These are phyloP conservation scores for Dacryopinax primogenitus DNA, from an alignment of 768 basidiomycete species.

Conservation along the genomic window DNA sequence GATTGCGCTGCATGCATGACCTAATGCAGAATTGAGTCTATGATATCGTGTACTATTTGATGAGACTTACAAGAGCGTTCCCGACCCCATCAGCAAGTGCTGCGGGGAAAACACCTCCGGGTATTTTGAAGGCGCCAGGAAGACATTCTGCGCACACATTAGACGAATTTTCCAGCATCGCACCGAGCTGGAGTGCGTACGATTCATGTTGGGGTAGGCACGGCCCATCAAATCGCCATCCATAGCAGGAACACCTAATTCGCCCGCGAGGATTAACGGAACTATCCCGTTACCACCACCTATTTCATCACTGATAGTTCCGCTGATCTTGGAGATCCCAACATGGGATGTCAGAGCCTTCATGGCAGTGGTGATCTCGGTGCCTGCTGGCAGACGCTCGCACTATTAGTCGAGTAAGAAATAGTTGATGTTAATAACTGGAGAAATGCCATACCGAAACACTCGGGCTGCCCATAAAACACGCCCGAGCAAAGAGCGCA, in stretches of 20 bases:
- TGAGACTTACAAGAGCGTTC: slow-evolving; percentile 25
- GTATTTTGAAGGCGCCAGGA: slow-evolving; percentile 2
- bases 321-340: slow-evolving; percentile 18
- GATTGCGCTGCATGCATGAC: slow-evolving; percentile 35
- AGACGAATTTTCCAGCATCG: background rate
- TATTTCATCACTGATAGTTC: slow-evolving; percentile 27
- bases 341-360: slow-evolving; percentile 20
- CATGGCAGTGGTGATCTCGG: slow-evolving; percentile 16
- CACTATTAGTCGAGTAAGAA: background rate
- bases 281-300: slow-evolving; percentile 34
- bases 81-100: slow-evolving; percentile 30
- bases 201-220: slow-evolving; percentile 25
- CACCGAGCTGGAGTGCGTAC: background rate
- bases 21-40: background rate
- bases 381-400: slow-evolving; percentile 14
- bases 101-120: slow-evolving; percentile 23
- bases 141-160: background rate
- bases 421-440: no score
- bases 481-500: slow-evolving; percentile 33
- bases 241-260: slow-evolving; percentile 16
- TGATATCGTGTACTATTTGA: background rate
- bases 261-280: slow-evolving; percentile 20
- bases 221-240: slow-evolving; percentile 37
- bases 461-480: slow-evolving; percentile 28
- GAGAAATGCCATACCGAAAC: background rate